phyloP scores from a whole-genome alignment of 352 stramenopile genomes.

The Phytophthora litchii region DNA sequence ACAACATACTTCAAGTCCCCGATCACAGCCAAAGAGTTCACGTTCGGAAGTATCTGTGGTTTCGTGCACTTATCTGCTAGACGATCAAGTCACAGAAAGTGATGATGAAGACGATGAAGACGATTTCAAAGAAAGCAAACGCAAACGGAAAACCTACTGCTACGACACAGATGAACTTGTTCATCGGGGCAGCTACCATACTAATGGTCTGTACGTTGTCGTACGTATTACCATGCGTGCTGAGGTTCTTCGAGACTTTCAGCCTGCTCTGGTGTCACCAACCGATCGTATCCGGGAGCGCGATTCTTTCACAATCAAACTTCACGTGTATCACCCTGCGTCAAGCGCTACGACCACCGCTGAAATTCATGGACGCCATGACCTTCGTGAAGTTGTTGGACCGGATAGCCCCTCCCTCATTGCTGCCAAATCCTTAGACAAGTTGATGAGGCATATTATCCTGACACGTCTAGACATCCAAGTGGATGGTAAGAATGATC shows the following conservation, averaged over 20 bases:
- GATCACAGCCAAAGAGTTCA: background rate
- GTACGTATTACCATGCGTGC: constrained; percentile 64
- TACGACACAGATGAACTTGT: constrained; percentile 68
- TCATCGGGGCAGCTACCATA: constrained; percentile 62
- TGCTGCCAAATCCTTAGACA: constrained; percentile 36
- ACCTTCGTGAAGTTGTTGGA: constrained; percentile 70
- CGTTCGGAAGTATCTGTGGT: constrained; percentile 15
- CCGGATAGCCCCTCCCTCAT: constrained; percentile 58
- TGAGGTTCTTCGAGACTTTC: constrained; percentile 35
- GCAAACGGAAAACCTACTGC: constrained; percentile 30
- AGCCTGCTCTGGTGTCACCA: constrained; percentile 29
- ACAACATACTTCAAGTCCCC: background rate
- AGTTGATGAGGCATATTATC: constrained; percentile 65
- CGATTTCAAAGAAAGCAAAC: background rate
- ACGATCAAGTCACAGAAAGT: constrained; percentile 32
- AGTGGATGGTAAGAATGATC: constrained; percentile 1
- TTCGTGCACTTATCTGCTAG: constrained; percentile 56
- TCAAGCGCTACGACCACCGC: constrained; percentile 38
- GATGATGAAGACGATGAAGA: constrained; percentile 20
- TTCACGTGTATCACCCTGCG: constrained; percentile 64
- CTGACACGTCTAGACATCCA: constrained; percentile 43
- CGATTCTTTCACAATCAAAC: constrained; percentile 62
- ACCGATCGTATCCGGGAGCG: constrained; percentile 52
- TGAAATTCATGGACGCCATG: constrained; percentile 41
- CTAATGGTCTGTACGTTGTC: constrained; percentile 59